Evolutionary conservation across 495 filamentous ascomycete genomes (phyloP).

Genomic region (Bacidia rubella): DNA sequence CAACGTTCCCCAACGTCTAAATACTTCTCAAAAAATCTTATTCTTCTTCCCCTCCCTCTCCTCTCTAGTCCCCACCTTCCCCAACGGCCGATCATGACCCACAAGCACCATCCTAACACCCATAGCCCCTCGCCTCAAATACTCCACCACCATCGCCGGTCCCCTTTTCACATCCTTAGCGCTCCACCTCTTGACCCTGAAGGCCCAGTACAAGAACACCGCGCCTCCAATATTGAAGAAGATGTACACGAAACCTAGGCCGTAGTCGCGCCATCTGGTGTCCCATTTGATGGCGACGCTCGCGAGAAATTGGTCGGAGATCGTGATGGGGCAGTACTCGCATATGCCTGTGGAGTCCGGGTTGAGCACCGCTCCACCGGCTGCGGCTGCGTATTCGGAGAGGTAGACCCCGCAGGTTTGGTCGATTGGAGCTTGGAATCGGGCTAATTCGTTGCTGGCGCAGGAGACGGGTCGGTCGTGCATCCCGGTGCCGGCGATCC

Average conservation of each 20-base stretch:
- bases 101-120: background rate
- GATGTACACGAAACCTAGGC: constrained; percentile 41
- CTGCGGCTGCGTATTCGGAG: constrained; percentile 20
- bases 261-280: constrained; percentile 41
- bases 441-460: constrained; percentile 32
- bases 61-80: background rate
- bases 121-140: background rate
- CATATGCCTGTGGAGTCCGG: constrained; percentile 28
- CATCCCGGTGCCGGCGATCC: constrained; percentile 28
- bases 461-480: constrained; percentile 34
- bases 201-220: constrained; percentile 38
- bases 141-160: background rate
- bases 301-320: constrained; percentile 36
- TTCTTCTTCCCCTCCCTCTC: background rate
- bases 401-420: constrained; percentile 38
- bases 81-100: background rate
- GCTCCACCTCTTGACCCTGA: constrained; percentile 37
- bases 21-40: background rate
- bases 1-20: background rate
- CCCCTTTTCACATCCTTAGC: constrained; percentile 26
- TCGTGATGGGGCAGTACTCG: constrained; percentile 22
- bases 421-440: constrained; percentile 37
- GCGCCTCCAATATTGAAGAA: constrained; percentile 37
- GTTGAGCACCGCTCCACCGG: constrained; percentile 32
- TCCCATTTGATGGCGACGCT: constrained; percentile 32